Base-by-base conservation (phyloP, 1,284 basidiomycete genomes). In the Ceratobasidium sp. region DNA sequence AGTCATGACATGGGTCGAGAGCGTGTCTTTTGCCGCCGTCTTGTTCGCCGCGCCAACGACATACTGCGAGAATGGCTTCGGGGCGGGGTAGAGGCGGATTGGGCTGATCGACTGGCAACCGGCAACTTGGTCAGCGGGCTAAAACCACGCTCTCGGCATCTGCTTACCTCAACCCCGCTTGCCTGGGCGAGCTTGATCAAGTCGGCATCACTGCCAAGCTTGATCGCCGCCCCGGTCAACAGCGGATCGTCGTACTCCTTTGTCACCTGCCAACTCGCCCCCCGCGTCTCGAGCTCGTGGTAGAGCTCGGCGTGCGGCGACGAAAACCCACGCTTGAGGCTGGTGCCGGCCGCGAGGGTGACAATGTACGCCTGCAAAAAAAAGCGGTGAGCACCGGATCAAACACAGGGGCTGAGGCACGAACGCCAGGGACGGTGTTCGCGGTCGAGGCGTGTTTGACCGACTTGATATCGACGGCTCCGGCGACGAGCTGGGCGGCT, bases 1-100 rank as follows among this genome's bases (percentile, higher is more conserved):
- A 8, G 76, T 77, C 74, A 77, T 77, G 9, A 65, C 61, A 49
- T 77, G 76, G 16, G 77, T 77, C n/a, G 75, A 74, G 29, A 74
- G 72, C 0, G 71, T 75, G 29, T 76, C 77, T 2, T 43, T 27
- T 7, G 66, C 74, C 2, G 62, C 24, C 4, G 56, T 66, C 1
- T 72, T 34, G 27, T 75, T 64, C 14, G 65, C 19, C 19, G 68
- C 49, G 5, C 53, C 58, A 4, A 62, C 11, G 0, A 59, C 56
- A 34, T 59, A 46, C 37, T 62, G 34, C 2, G 31, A 31, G 24
- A 37, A 37, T 37, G 6, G 34, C 34, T 9, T 5, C 34, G 34
- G 34, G 34, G 34, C 9, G 34, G 34, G 19, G n/a, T 61, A 46
- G 16, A 72, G 58, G 29, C 34, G 48, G 27, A 61, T 29, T 1